Evolutionary conservation across 257 asterid genomes (phyloP).

Genomic region (Plectranthus barbatus): DNA sequence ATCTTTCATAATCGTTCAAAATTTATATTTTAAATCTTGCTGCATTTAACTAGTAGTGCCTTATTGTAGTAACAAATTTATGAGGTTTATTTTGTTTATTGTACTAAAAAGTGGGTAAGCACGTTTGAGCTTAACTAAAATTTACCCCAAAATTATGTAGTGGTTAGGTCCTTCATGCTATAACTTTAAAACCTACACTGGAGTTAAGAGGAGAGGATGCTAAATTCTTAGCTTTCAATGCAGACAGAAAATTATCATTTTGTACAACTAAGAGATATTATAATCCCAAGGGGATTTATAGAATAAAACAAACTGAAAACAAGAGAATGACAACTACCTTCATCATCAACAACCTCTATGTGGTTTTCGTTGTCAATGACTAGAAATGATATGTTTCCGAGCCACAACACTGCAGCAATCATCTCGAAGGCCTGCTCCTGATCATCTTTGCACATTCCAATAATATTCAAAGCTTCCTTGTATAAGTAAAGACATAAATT

Average conservation of each 20-base stretch:
- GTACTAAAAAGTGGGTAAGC: no score
- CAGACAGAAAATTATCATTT: background rate
- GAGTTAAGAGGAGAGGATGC: background rate
- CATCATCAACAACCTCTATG: conserved; percentile 62
- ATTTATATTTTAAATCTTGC: no score
- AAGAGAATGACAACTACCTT: conserved; percentile 46
- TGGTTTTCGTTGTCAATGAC: conserved; percentile 61
- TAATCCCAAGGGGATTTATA: background rate
- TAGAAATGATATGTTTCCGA: conserved; percentile 82
- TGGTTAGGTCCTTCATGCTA: no score
- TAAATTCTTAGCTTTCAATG: background rate
- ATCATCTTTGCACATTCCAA: conserved; percentile 58
- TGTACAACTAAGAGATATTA: background rate
- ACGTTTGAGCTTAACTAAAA: no score
- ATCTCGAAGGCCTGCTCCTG: conserved; percentile 72
- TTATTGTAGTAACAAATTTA: no score
- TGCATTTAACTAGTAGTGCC: no score
- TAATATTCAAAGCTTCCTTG: conserved; percentile 67
- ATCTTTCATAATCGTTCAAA: no score
- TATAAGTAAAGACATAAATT: conserved; percentile 12
- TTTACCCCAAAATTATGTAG: no score
- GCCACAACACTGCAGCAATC: conserved; percentile 93
- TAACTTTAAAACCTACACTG: background rate
- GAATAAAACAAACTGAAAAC: background rate
- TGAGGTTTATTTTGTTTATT: no score